phyloP scores from a whole-genome alignment of 352 stramenopile genomes.

The Globisporangium acanthophoron region DNA sequence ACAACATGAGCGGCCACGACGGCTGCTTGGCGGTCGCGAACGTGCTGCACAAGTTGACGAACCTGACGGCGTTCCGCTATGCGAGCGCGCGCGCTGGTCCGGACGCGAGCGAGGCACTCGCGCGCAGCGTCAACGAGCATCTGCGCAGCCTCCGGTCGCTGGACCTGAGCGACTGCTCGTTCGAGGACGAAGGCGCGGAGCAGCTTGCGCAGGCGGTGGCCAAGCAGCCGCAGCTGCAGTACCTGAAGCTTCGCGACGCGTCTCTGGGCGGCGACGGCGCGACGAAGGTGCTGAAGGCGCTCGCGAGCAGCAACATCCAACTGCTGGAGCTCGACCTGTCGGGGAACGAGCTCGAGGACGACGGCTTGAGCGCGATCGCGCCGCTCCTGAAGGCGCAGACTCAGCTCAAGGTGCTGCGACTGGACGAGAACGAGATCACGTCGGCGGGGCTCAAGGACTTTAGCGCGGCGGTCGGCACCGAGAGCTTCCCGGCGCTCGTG shows the following conservation, averaged over 20 bases:
- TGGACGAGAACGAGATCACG: conserved; percentile 84
- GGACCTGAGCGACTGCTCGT: conserved; percentile 92
- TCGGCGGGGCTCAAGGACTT: conserved; percentile 46
- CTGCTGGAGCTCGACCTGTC: conserved; percentile 85
- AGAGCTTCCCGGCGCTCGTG: conserved; percentile 31
- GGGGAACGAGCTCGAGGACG: conserved; percentile 82
- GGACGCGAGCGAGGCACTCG: conserved; percentile 45
- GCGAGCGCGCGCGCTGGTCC: conserved; percentile 58
- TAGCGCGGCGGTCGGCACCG: conserved; percentile 16
- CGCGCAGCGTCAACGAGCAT: conserved; percentile 39
- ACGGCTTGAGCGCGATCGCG: conserved; percentile 57
- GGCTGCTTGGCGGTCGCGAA: conserved; percentile 50
- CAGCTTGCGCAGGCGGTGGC: conserved; percentile 68
- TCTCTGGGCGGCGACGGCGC: conserved; percentile 80
- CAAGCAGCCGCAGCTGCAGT: conserved; percentile 57
- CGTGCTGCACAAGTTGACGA: conserved; percentile 41
- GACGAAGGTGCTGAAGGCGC: conserved; percentile 54
- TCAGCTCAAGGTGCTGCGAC: conserved; percentile 46
- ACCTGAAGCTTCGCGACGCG: conserved; percentile 88
- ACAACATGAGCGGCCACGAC: conserved; percentile 83
- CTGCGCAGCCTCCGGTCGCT: conserved; percentile 56
- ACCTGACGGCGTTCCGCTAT: conserved; percentile 57
- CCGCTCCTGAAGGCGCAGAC: conserved; percentile 51
- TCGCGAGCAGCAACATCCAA: conserved; percentile 53
- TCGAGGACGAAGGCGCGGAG: conserved; percentile 67